phyloP scores from a whole-genome alignment of 2,329 filamentous ascomycete genomes.

The Parascedosporium putredinis region DNA sequence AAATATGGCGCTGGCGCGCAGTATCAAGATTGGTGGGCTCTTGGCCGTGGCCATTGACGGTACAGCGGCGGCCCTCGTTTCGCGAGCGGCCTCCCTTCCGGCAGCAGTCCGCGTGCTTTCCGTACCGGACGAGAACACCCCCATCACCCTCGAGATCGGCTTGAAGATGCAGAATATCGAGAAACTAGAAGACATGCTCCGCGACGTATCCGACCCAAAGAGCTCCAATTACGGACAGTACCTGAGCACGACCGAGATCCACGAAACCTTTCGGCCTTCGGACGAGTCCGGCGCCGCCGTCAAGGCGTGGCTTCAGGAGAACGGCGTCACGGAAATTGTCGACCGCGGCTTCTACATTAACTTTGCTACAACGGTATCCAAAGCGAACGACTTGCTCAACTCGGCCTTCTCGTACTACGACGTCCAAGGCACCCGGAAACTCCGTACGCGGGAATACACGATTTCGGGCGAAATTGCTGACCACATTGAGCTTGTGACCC shows the following conservation, averaged over 20 bases:
- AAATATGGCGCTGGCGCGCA: not conserved
- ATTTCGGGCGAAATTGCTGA: conserved; percentile 22
- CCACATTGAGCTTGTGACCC: conserved; percentile 33
- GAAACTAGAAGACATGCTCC: conserved; percentile 16
- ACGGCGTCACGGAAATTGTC: conserved; percentile 9
- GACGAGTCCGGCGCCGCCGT: conserved; percentile 14
- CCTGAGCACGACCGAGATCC: conserved; percentile 15
- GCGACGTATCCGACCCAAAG: conserved; percentile 16
- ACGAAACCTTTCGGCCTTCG: conserved; percentile 16
- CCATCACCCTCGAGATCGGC: conserved; percentile 8
- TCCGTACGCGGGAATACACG: conserved; percentile 18
- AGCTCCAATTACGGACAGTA: conserved; percentile 19
- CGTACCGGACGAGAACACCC: not conserved
- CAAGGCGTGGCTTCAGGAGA: conserved; percentile 14
- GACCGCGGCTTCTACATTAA: conserved; percentile 18
- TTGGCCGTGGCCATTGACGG: not conserved
- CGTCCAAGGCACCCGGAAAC: conserved; percentile 24
- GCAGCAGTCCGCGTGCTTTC: conserved; percentile 5
- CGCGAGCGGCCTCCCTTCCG: conserved; percentile 2
- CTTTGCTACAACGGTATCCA: conserved; percentile 24
- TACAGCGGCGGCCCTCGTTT: conserved; percentile 1
- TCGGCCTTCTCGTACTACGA: conserved; percentile 32
- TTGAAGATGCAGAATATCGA: conserved; percentile 25
- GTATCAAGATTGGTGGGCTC: not conserved
- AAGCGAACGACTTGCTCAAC: conserved; percentile 27